phyloP scores from a whole-genome alignment of 1,284 basidiomycete species.

The Boletus albobrunnescens region DNA sequence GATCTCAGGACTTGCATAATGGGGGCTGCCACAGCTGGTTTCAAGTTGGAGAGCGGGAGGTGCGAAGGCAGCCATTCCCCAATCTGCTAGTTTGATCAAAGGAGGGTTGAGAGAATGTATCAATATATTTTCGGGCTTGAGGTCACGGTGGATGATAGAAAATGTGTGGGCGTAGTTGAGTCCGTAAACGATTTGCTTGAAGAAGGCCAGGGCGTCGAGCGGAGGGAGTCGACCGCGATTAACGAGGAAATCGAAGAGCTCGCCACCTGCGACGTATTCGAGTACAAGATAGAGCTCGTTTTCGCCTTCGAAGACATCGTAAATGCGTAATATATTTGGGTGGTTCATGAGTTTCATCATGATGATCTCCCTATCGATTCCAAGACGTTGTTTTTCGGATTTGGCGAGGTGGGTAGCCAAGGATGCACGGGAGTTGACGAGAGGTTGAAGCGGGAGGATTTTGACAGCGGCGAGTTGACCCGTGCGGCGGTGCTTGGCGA shows the following conservation, averaged over 20 bases:
- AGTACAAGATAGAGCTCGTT: slow-evolving; percentile 92
- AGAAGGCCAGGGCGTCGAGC: slow-evolving; percentile 87
- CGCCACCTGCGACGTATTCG: slow-evolving; percentile 96
- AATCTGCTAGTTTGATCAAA: slow-evolving; percentile 96
- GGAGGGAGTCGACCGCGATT: slow-evolving; percentile 80
- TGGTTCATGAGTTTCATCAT: slow-evolving; percentile 99
- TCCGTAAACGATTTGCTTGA: slow-evolving; percentile 95
- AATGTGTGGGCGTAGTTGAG: slow-evolving; percentile 98
- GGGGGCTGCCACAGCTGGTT: slow-evolving; percentile 95
- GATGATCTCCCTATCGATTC: slow-evolving; percentile 95
- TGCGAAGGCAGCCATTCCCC: slow-evolving; percentile 97
- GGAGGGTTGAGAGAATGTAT: slow-evolving; percentile 81
- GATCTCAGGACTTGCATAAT: slow-evolving; percentile 98
- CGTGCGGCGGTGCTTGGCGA: slow-evolving; percentile 85
- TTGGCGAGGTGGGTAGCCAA: slow-evolving; percentile 71
- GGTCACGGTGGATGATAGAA: slow-evolving; percentile 97
- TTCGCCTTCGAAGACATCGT: slow-evolving; percentile 95
- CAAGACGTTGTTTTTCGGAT: slow-evolving; percentile 85
- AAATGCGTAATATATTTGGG: slow-evolving; percentile 93
- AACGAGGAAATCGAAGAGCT: slow-evolving; percentile 97
- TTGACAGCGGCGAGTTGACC: slow-evolving; percentile 96
- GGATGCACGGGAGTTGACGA: slow-evolving; percentile 75
- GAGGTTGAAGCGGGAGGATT: slow-evolving; percentile 88
- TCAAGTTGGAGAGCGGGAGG: slow-evolving; percentile 81
- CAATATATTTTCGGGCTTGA: slow-evolving; percentile 97